A percentile compares a stretch with the other conserved stretches of the same genome.
Conservation (phyloP, 1,139 yeast species). For the Scheffersomyces lignicola region DNA sequence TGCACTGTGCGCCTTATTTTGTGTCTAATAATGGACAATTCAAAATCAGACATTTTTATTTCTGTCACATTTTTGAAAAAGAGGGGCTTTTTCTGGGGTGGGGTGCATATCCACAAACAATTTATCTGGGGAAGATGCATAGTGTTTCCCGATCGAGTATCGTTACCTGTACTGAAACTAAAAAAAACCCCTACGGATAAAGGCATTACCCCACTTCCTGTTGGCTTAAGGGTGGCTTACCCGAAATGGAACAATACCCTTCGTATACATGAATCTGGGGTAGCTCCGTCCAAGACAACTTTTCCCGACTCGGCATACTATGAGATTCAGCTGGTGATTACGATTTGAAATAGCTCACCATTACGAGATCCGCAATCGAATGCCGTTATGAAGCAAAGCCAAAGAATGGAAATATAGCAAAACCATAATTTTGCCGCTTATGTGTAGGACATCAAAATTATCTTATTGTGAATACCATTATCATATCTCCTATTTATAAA, state of each 20-base stretch:
- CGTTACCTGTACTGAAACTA: background rate
- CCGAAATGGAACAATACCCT: background rate
- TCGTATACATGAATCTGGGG: background rate
- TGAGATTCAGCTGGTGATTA: background rate
- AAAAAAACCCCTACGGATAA: background rate
- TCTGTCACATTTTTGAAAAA: background rate
- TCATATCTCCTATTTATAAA: background rate
- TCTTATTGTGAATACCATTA: background rate
- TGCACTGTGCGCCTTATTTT: background rate
- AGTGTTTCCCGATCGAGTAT: background rate
- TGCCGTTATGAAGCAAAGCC: no score
- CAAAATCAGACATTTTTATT: constrained; percentile 1
- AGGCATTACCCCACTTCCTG: background rate
- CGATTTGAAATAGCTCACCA: background rate
- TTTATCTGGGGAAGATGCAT: background rate
- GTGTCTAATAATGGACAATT: background rate
- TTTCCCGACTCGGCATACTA: background rate
- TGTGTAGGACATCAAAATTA: background rate
- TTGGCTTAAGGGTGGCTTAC: background rate
- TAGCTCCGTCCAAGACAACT: background rate
- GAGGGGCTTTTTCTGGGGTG: background rate
- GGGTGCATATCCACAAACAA: background rate
- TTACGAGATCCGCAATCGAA: background rate
- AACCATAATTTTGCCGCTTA: background rate
- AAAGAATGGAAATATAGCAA: background rate